Conservation (phyloP, 164 flowering plant species). For the Cinnamomum micranthum region DNA sequence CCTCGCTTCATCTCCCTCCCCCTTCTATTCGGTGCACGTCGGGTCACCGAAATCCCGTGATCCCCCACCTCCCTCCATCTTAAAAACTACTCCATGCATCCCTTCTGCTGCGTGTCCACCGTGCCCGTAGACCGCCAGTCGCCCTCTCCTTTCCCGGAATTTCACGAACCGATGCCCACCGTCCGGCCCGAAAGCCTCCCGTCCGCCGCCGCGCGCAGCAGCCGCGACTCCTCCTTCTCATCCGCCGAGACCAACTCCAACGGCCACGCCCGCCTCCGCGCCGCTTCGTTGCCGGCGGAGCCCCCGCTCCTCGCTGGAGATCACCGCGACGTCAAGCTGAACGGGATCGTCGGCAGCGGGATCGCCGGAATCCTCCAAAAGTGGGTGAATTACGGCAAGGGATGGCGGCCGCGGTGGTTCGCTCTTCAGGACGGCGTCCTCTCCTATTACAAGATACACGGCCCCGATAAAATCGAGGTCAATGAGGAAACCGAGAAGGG, state of each 20-base stretch:
- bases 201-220: neutral
- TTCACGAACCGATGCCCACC: constrained; percentile 5
- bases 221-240: neutral
- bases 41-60: neutral
- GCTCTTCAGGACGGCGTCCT: constrained; percentile 56
- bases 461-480: constrained; percentile 75
- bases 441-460: constrained; percentile 73
- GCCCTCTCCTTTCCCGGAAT: constrained; percentile 5
- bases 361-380: constrained; percentile 71
- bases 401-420: constrained; percentile 97
- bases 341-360: constrained; percentile 57
- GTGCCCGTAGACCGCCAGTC: constrained; percentile 11
- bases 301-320: constrained; percentile 5
- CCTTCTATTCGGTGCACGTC: neutral
- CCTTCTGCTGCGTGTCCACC: constrained; percentile 33
- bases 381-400: constrained; percentile 98
- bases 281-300: neutral
- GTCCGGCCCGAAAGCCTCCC: neutral
- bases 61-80: neutral
- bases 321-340: constrained; percentile 48
- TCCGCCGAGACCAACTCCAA: neutral
- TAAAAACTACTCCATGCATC: constrained; percentile 18
- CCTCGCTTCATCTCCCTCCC: neutral
- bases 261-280: neutral
- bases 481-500: constrained; percentile 70